These are phyloP conservation scores for Plectosphaerella sp. DNA, from an alignment of 2,329 filamentous ascomycete species.

Conservation along the genomic window DNA sequence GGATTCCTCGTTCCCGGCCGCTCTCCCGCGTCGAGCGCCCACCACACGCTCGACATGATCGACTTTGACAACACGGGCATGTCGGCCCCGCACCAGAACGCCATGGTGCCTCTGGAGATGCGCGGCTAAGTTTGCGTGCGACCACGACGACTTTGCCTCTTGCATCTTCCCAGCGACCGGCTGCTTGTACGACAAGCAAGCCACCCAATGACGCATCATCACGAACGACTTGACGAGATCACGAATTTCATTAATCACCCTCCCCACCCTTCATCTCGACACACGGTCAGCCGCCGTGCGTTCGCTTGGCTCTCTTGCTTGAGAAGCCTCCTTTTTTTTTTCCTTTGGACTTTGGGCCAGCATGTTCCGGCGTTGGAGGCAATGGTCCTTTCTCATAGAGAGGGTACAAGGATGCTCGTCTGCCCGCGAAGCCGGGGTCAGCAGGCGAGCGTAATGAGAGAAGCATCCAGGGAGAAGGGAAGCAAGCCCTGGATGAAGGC, in stretches of 20 bases:
- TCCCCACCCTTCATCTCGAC: too few relatives aligned
- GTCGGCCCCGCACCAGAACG: slow-evolving; percentile 4
- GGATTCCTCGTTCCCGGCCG: slow-evolving; percentile 48
- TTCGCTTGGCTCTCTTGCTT: too few relatives aligned
- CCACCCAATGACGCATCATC: neutral
- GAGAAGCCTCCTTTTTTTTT: neutral
- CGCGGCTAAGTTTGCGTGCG: slow-evolving; percentile 5
- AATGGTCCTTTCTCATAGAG: slow-evolving; percentile 7
- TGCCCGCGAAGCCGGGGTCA: too few relatives aligned
- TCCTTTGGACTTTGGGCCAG: slow-evolving; percentile 3
- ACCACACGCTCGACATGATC: slow-evolving; percentile 11
- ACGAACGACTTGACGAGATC: neutral
- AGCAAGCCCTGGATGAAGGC: too few relatives aligned
- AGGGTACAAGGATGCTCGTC: neutral
- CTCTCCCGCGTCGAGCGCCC: slow-evolving; percentile 30
- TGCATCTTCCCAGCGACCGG: neutral
- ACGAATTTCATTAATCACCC: neutral
- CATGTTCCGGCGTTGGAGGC: slow-evolving; percentile 12
- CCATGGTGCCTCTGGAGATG: slow-evolving; percentile 9
- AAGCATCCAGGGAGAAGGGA: too few relatives aligned
- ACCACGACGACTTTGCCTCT: neutral
- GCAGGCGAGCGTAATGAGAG: too few relatives aligned
- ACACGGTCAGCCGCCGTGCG: too few relatives aligned
- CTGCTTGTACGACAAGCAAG: neutral
- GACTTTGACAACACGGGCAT: slow-evolving; percentile 7